Base-by-base conservation (phyloP, 202 grass and related monocot species). In the Panicum hallii region DNA sequence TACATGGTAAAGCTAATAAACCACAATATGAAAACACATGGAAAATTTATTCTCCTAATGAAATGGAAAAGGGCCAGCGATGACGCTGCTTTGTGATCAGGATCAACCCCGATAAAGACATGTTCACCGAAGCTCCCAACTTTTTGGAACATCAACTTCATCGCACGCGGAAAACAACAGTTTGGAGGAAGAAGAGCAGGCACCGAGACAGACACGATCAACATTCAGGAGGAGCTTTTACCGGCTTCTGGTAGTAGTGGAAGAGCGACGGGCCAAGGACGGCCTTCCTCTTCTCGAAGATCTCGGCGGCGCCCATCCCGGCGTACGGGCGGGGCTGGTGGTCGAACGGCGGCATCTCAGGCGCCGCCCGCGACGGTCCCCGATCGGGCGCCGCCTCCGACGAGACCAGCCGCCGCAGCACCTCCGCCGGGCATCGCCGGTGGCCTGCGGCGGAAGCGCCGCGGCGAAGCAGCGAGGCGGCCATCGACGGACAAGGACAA, bases 191-290 rank as follows among this genome's bases (percentile, higher is more conserved):
- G 16, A 10, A 9, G 48, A 72, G 9, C 5, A 28, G 32, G 22
- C 6, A 72, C 5, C 14, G 50, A 73, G 63, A 73, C 5, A 36
- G 30, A 38, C 1, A 86, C 44, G 67, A 83, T 76, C 50, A 61
- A 61, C 47, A 82, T 20, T 32, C 28, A 4, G 34, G 23, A 12
- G 28, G 52, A 9, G 9, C 0, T 19, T 38, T 23, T 91, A 99
- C 97, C 69, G 93, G 93, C 58, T 99, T 99, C 84, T 96, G 91
- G 90, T 99, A 99, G 79, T 96, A 99, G 83, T 99, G 88, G 89
- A 99, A 97, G 57, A 99, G 80, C 15, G 97, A 99, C 15, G 97
- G 88, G 30, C 93, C 93, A 22, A 99, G 97, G 60, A 91, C 84
- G 43, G 63, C 75, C 91, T 90, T 99, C 71, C 97, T 55, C 92